Conservation (phyloP, 2,329 filamentous ascomycete species). For the Pseudogymnoascus sp. region DNA sequence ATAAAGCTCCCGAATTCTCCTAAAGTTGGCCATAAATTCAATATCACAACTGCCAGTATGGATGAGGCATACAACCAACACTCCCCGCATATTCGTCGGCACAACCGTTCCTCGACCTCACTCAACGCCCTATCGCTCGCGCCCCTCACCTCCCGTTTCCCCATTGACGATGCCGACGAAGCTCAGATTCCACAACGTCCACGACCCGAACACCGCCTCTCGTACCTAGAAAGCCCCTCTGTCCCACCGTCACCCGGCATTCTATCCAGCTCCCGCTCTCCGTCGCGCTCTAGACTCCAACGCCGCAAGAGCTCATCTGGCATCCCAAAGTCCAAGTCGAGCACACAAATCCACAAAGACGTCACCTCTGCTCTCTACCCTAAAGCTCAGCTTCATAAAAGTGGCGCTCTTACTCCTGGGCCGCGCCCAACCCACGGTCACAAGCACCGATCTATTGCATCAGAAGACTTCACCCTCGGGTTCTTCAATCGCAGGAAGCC, state of each 20-base stretch:
- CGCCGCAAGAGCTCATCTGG: constrained; percentile 25
- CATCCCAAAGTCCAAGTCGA: constrained; percentile 54
- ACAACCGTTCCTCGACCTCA: constrained; percentile 50
- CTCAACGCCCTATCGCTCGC: constrained; percentile 53
- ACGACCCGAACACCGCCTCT: constrained; percentile 34
- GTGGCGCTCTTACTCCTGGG: constrained; percentile 22
- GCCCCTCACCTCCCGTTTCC: constrained; percentile 54
- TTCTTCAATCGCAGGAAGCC: constrained; percentile 12
- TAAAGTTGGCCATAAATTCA: not conserved
- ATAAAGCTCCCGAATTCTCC: not conserved
- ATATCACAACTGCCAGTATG: constrained; percentile 34
- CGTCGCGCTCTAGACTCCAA: constrained; percentile 36
- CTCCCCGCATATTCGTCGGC: constrained; percentile 46
- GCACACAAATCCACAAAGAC: constrained; percentile 40
- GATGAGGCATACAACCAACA: constrained; percentile 54
- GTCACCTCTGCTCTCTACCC: constrained; percentile 13
- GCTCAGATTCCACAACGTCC: constrained; percentile 30
- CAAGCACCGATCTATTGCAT: constrained; percentile 19
- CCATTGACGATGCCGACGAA: constrained; percentile 45
- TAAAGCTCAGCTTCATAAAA: constrained; percentile 22
- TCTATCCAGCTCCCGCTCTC: constrained; percentile 42
- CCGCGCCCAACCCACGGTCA: constrained; percentile 14
- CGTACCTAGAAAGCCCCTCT: constrained; percentile 54
- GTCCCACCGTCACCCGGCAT: constrained; percentile 56
- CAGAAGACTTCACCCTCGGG: constrained; percentile 19